These are phyloP conservation scores for Ambrosia hybrid DNA, from an alignment of 140 eudicot species.

Conservation along the genomic window DNA sequence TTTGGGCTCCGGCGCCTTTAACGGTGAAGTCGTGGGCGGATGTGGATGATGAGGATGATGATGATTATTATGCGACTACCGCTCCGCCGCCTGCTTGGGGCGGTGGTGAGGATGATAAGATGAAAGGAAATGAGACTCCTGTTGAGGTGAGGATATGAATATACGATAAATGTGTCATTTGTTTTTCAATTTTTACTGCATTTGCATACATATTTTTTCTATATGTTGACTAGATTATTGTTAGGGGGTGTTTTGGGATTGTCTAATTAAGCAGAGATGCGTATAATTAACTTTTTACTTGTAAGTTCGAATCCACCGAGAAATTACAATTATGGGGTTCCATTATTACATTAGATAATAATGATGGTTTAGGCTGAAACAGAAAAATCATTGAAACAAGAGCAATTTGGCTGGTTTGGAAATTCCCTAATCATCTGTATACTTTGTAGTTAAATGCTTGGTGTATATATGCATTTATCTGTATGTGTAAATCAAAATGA, in stretches of 20 bases:
- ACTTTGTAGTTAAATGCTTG: no score
- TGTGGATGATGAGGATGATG: constrained; percentile 95
- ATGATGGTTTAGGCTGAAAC: no score
- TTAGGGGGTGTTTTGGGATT: background rate
- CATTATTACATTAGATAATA: background rate
- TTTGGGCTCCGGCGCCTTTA: constrained; percentile 80
- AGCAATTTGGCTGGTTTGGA: no score
- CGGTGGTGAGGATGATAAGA: constrained; percentile 39
- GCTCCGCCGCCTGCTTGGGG: constrained; percentile 74
- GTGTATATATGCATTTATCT: no score
- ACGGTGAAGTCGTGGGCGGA: constrained; percentile 90
- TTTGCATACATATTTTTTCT: background rate
- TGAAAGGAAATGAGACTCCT: constrained; percentile 44
- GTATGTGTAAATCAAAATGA: no score
- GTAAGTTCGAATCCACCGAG: background rate
- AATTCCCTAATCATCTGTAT: no score
- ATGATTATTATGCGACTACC: constrained; percentile 73
- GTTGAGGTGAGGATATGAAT: constrained; percentile 54
- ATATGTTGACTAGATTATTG: background rate
- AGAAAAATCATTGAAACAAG: no score
- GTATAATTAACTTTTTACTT: background rate
- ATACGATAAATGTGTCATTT: background rate
- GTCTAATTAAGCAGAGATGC: background rate
- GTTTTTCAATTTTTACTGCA: background rate
- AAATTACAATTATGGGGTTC: background rate